Evolutionary conservation across 2,329 filamentous ascomycete species (phyloP), one percentile per base, ranked within the genome.

Genomic region (Parastagonospora avenae): DNA sequence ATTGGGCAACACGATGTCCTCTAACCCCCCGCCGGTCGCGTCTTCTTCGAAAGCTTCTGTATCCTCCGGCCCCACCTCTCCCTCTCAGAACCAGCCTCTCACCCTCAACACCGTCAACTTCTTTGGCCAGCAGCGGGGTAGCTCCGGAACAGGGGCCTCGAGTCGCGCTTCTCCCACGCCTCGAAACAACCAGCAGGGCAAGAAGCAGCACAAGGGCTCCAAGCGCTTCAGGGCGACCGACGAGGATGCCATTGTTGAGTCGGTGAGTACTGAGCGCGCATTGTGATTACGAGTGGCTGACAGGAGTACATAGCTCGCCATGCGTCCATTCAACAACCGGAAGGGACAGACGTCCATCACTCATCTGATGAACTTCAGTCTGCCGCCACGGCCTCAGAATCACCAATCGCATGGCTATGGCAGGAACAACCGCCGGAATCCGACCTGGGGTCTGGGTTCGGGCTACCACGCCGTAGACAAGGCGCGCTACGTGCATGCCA

Each of bases 321-420:
- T 86, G 82, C 82, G 77, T 71, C 83, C 83, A 46, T 80, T 83
- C 54, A 86, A 78, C 63, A 86, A 85, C 64, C 88, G 94, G 52
- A 91, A 94, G 66, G 94, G 94, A 46, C 93, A 97, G 75, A 97
- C 92, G 46, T 96, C 91, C 67, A 99, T 99, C 71, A 97, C 94
- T 35, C 94, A 99, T 75, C 79, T 99, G 50, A 90, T 99, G 82
- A 93, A 93, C 78, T 96, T 97, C 75, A 86, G 89, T 38, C 80
- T 91, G 15, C 90, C 92, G 16, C 86, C 89, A 36, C 85, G 90
- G 41, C 88, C 88, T 16, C 84, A 87, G 54, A 82, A 82, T 49
- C 77, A 80, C 59, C 79, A 80, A 46, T 77, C 81, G 48, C 74
- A 80, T 59, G 80, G 83, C 54, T 81, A 85, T 31, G 81, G 84